These are phyloP conservation scores for Solanum pennellii DNA, from an alignment of 257 asterid genomes.

Conservation along the genomic window DNA sequence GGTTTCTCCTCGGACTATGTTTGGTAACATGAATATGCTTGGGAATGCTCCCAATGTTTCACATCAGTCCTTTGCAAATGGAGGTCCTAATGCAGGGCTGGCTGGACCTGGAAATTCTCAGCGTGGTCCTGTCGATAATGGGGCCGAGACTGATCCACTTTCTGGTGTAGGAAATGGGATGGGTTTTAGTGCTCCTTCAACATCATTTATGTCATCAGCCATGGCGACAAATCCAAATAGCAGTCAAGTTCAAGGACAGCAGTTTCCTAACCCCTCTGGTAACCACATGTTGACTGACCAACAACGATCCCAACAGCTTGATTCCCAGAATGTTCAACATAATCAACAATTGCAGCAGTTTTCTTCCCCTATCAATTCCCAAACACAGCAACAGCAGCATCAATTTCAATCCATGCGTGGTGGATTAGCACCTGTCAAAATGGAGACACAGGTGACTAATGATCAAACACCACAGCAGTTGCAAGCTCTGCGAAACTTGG, in stretches of 20 bases:
- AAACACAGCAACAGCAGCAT: slow-evolving; percentile 37
- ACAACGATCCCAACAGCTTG: slow-evolving; percentile 48
- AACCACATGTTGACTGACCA: slow-evolving; percentile 48
- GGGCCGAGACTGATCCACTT: slow-evolving; percentile 39
- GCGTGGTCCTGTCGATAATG: slow-evolving; percentile 37
- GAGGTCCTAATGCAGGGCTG: slow-evolving; percentile 36
- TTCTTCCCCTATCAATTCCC: slow-evolving; percentile 35
- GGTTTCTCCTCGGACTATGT: slow-evolving; percentile 47
- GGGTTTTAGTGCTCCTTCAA: slow-evolving; percentile 39
- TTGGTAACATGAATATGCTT: slow-evolving; percentile 40
- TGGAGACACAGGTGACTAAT: slow-evolving; percentile 44
- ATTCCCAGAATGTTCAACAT: slow-evolving; percentile 32
- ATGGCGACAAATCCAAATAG: slow-evolving; percentile 19
- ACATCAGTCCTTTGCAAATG: slow-evolving; percentile 50
- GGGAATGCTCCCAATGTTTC: slow-evolving; percentile 46
- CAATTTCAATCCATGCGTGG: slow-evolving; percentile 44
- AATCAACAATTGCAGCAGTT: slow-evolving; percentile 55
- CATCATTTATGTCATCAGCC: slow-evolving; percentile 27
- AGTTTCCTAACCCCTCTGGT: slow-evolving; percentile 27
- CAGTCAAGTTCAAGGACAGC: slow-evolving; percentile 52
- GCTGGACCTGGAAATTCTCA: slow-evolving; percentile 43
- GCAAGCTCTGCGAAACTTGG: slow-evolving; percentile 40
- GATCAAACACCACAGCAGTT: slow-evolving; percentile 48
- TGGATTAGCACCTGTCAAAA: slow-evolving; percentile 44
- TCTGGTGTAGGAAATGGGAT: slow-evolving; percentile 36